Base-by-base conservation (phyloP, 306 rosid species). In the Cotoneaster glaucophyllus region DNA sequence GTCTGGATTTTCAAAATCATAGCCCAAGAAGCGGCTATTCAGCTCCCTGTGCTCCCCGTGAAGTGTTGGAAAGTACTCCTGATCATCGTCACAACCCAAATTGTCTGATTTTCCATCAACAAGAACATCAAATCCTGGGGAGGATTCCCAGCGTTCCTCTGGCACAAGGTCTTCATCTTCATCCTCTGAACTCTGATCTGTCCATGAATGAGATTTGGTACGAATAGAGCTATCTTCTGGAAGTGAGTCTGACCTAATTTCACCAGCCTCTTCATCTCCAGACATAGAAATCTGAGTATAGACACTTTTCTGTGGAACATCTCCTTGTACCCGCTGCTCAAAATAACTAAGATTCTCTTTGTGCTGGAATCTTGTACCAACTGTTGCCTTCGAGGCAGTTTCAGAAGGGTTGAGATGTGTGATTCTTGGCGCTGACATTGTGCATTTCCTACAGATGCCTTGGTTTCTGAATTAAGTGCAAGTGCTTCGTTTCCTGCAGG, bases 111-210 rank as follows among this genome's bases (percentile, higher is more conserved):
- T 82, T 77, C 83, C 84, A 70, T 88, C 93, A 68, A 92, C 98
- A 77, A 92, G 89, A 74, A 91, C 96, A 82, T 92, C 96, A 89
- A 95, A 92, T 53, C 97, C 97, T 44, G 96, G 92, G 63, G 92
- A 88, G 37, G 97, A 90, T 73, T 87, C 97, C 92, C 88, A 86
- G 44, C 90, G 80, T 79, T 88, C 94, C 71, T 88, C 95, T 75
- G 75, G 83, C 78, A 84, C 91, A 70, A 79, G 82, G 71, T 75
- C 82, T 62, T 81, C 82, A 50, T 72, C 84, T 59, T 69, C 90
- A 66, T 88, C 95, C 72, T 83, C 92, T 62, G 86, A 84, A 80
- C 90, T 70, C 79, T 78, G 84, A 52, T 84, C 93, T 48, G 82
- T 70, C 71, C 76, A 53, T 64, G 53, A 57, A 71, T 18, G 82